Conservation (phyloP, 805 yeast species). For the Candida cerambycidarum region DNA sequence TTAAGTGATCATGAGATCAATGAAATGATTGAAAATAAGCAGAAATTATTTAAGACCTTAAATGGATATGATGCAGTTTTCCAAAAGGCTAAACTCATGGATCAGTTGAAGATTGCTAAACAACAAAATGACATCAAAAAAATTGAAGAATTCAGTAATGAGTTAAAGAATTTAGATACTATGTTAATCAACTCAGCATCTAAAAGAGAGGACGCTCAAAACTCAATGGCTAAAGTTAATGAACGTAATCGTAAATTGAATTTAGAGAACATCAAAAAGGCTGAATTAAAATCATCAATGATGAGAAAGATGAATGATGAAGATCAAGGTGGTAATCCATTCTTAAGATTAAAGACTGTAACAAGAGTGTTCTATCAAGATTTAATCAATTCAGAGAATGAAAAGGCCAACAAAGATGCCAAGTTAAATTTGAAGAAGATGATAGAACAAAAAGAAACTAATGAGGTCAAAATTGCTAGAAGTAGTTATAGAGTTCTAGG, state of each 20-base stretch:
- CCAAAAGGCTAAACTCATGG: slow-evolving; percentile 67
- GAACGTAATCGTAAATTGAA: slow-evolving; percentile 84
- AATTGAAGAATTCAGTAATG: slow-evolving; percentile 29
- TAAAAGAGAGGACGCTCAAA: slow-evolving; percentile 35
- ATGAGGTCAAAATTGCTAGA: slow-evolving; percentile 45
- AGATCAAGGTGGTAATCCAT: slow-evolving; percentile 68
- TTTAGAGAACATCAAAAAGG: slow-evolving; percentile 71
- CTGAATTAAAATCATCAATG: slow-evolving; percentile 67
- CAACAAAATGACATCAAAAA: slow-evolving; percentile 49
- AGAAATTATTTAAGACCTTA: slow-evolving; percentile 49
- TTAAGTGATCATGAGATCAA: slow-evolving; percentile 74
- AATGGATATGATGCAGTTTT: slow-evolving; percentile 63
- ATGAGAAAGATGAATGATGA: slow-evolving; percentile 40
- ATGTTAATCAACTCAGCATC: slow-evolving; percentile 44
- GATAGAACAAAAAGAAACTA: slow-evolving; percentile 42
- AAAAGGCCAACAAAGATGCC: slow-evolving; percentile 56
- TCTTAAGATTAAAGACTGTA: slow-evolving; percentile 83
- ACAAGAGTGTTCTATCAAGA: slow-evolving; percentile 77
- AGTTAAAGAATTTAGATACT: slow-evolving; percentile 45
- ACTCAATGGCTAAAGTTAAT: slow-evolving; percentile 68
- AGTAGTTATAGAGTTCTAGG: slow-evolving; percentile 61
- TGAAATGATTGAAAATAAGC: slow-evolving; percentile 73
- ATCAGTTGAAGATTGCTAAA: slow-evolving; percentile 71
- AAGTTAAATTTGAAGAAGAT: slow-evolving; percentile 42
- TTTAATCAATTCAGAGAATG: slow-evolving; percentile 55